Evolutionary conservation across 78 protist species (phyloP).

Genomic region (Neovahlkampfia damariscottae): DNA sequence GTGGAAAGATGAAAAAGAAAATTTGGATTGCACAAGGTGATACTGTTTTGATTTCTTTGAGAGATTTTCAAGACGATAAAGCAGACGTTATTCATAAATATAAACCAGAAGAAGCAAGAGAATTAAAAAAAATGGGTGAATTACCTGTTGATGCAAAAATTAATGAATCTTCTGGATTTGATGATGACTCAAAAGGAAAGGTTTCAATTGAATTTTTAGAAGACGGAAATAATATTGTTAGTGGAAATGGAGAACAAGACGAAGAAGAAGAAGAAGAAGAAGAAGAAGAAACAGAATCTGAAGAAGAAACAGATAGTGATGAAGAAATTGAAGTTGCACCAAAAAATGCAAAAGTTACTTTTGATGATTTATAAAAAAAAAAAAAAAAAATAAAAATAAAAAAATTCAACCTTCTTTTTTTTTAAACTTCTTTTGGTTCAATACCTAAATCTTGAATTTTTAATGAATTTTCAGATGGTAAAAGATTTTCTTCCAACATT

Average conservation of each 20-base stretch:
- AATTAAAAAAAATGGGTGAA: slow-evolving; percentile 64
- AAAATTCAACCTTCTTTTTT: background rate
- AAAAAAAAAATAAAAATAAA: too few species aligned
- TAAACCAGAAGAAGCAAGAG: slow-evolving; percentile 87
- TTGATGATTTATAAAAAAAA: too few species aligned
- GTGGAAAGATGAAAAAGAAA: slow-evolving; percentile 90
- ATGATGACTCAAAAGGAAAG: background rate
- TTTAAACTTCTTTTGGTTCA: background rate
- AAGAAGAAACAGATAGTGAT: too few species aligned
- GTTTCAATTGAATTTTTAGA: background rate
- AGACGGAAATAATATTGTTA: too few species aligned
- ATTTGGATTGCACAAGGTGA: slow-evolving; percentile 79
- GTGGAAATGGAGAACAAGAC: too few species aligned
- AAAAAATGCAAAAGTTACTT: too few species aligned
- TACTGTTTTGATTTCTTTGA: slow-evolving; percentile 74
- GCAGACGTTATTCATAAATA: slow-evolving; percentile 92
- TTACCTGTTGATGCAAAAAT: slow-evolving; percentile 72
- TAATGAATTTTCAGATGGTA: background rate
- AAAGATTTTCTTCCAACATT: background rate
- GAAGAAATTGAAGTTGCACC: too few species aligned
- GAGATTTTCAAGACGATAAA: slow-evolving; percentile 92
- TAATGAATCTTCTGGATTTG: slow-evolving; percentile 32
- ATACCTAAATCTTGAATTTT: background rate
- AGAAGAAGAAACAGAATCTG: too few species aligned
- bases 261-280: too few species aligned